Conservation (phyloP, 441 rosid species). For the Hypseocharis bilobata region DNA sequence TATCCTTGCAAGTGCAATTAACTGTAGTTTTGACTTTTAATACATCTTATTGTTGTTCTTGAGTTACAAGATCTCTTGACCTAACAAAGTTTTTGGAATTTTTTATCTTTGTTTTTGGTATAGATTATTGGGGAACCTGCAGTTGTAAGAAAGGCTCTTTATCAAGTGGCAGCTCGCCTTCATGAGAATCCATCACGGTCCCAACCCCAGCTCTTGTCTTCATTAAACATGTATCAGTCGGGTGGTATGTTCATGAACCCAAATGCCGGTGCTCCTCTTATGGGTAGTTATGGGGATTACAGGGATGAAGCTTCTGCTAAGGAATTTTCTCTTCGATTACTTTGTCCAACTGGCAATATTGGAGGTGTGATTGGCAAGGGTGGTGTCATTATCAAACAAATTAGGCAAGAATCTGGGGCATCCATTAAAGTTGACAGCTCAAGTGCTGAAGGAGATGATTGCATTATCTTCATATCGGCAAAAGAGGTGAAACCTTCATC, state of each 20-base stretch:
- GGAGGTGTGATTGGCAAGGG: conserved; percentile 81
- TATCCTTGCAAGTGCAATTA: background rate
- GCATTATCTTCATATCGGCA: conserved; percentile 63
- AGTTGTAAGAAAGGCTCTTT: conserved; percentile 71
- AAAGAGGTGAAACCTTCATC: conserved; percentile 48
- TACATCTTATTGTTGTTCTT: background rate
- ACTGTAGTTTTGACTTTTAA: background rate
- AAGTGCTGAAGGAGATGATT: conserved; percentile 70
- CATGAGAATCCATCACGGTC: conserved; percentile 86
- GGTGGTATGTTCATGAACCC: conserved; percentile 47
- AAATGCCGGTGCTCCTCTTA: conserved; percentile 31
- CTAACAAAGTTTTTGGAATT: background rate
- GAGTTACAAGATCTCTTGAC: background rate
- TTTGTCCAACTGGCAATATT: conserved; percentile 60
- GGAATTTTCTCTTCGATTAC: conserved; percentile 60
- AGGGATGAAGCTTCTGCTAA: conserved; percentile 57
- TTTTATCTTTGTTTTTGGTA: background rate
- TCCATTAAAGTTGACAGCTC: conserved; percentile 75
- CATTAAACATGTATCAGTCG: conserved; percentile 40
- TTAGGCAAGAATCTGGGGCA: conserved; percentile 77
- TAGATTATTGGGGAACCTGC: conserved; percentile 80
- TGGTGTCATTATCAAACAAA: conserved; percentile 75
- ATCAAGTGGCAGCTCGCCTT: conserved; percentile 71
- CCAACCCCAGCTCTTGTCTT: conserved; percentile 64
- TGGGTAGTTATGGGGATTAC: conserved; percentile 40